Conservation (phyloP, 306 rosid species). For the Pueraria montana region DNA sequence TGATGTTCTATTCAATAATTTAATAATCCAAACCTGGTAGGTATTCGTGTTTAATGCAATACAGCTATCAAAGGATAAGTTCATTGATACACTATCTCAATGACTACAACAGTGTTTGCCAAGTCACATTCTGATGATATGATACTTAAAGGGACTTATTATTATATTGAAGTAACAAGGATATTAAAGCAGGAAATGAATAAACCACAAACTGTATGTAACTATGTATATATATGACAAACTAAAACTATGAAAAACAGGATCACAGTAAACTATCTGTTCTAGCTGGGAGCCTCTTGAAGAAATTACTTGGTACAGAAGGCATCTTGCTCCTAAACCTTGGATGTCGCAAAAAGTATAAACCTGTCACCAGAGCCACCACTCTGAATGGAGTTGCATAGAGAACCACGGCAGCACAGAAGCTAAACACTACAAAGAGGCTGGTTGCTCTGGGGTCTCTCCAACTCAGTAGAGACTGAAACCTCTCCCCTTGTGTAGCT, state of each 20-base stretch:
- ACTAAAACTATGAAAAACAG: neutral
- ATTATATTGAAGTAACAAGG: neutral
- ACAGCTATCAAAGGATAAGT: neutral
- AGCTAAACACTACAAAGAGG: slow-evolving; percentile 68
- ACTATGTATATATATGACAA: slow-evolving; percentile 18
- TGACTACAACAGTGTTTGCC: neutral
- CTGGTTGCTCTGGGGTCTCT: slow-evolving; percentile 87
- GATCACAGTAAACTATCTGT: slow-evolving; percentile 74
- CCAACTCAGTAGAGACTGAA: slow-evolving; percentile 82
- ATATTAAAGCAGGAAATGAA: neutral
- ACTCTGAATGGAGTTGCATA: slow-evolving; percentile 76
- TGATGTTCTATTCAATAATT: neutral
- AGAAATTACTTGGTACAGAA: slow-evolving; percentile 80
- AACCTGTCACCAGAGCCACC: slow-evolving; percentile 71
- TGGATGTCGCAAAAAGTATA: slow-evolving; percentile 78
- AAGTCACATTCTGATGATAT: neutral
- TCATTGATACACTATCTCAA: neutral
- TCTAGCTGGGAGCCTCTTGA: slow-evolving; percentile 81
- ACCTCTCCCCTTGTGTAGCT: slow-evolving; percentile 92
- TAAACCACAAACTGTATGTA: neutral
- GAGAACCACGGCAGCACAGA: slow-evolving; percentile 69
- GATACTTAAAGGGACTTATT: neutral
- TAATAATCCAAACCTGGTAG: neutral
- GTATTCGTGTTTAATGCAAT: neutral
- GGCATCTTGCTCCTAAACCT: slow-evolving; percentile 82